Evolutionary conservation across 495 filamentous ascomycete genomes (phyloP).

Genomic region (Elaphomyces granulatus): DNA sequence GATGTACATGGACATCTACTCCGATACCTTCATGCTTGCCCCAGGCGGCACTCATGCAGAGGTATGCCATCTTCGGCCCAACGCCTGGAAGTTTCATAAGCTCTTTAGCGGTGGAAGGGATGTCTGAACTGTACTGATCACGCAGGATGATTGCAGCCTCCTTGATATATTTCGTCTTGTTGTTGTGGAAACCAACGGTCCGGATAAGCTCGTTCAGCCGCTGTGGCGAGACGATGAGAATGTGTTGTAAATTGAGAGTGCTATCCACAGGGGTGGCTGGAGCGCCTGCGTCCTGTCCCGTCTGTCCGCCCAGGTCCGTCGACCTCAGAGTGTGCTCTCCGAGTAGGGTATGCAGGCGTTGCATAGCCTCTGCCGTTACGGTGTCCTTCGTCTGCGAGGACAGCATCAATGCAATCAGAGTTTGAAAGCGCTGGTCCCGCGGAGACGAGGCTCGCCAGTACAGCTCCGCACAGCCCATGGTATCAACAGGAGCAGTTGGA

Average conservation of each 20-base stretch:
- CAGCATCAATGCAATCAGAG: constrained; percentile 87
- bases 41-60: constrained; percentile 67
- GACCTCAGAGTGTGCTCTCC: constrained; percentile 23
- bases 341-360: constrained; percentile 58
- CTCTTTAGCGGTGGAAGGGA: constrained; percentile 66
- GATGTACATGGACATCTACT: constrained; percentile 59
- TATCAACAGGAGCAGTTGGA: constrained; percentile 82
- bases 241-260: constrained; percentile 59
- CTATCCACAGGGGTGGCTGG: constrained; percentile 20
- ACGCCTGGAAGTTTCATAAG: constrained; percentile 77
- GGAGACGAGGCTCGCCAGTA: constrained; percentile 27
- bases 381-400: constrained; percentile 94
- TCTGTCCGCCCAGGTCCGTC: neutral
- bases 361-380: constrained; percentile 76
- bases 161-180: constrained; percentile 87
- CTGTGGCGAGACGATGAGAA: constrained; percentile 55
- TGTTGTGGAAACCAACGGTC: constrained; percentile 89
- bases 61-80: constrained; percentile 93
- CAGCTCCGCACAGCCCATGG: constrained; percentile 88
- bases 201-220: constrained; percentile 66
- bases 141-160: constrained; percentile 55
- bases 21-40: constrained; percentile 47
- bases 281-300: constrained; percentile 10
- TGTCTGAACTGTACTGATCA: constrained; percentile 57
- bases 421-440: constrained; percentile 71